Evolutionary conservation across 352 stramenopile genomes (phyloP), one percentile per base, ranked within the genome.

Genomic region (Blastocystis sp.): DNA sequence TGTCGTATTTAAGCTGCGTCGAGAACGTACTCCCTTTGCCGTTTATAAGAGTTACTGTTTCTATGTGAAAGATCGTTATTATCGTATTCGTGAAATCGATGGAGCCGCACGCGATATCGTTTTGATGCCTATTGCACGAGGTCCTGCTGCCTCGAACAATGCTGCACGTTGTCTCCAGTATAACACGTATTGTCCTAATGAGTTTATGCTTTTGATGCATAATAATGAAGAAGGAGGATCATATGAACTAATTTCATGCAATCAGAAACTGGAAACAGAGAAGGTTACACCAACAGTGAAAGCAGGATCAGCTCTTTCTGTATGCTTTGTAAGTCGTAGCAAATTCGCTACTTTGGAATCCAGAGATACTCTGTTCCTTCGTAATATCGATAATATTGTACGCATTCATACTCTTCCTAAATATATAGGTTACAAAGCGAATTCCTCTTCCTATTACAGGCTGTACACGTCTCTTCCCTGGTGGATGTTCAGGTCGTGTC

Each of bases 1-100:
- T 94, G 98, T 98, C 90, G 96, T 99, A 16, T 99, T 99, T 91
- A 99, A 99, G 90, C 91, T 98, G 54, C 93, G 96, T 88, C 93
- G 97, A 61, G 97, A 99, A 88, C 93, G 97, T 69, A 96, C 96
- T 0, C 95, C 97, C 16, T 96, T 96, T 90, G 92, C 93, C 46
- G 91, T 92, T 19, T 90, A 93, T 49, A 89, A 87, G 65, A 91
- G 89, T 65, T 91, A 93, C 39, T 87, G 95, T 35, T 98, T 97
- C 89, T 99, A 98, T 89, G 93, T 98, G 52, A 97, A 97, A 89
- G 96, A 98, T 88, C 94, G 67, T 11, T 87, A 87, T 42, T 87
- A 87, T 24, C 77, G 77, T 19, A 77, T 87, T 35, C 77, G 77
- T 88, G 88, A 89, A 39, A 86, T 90, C 39, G 89, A 89, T 16